phyloP scores from a whole-genome alignment of 2,329 filamentous ascomycete genomes.

The Ceratocystis papillata region DNA sequence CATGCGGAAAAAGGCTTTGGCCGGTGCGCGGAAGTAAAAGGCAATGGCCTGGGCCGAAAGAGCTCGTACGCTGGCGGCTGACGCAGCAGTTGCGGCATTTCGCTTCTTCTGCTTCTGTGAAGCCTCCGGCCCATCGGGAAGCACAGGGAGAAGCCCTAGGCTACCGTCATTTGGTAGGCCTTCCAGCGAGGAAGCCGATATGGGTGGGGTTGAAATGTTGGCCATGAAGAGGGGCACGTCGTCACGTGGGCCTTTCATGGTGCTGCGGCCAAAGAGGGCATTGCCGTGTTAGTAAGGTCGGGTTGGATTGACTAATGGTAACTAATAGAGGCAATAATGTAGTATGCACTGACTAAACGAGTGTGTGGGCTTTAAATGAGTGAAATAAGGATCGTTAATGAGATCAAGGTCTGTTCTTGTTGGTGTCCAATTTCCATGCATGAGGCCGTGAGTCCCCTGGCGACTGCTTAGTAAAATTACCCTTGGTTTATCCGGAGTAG shows the following conservation, averaged over 20 bases:
- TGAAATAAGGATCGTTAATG: neutral
- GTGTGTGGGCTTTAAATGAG: conserved; percentile 2
- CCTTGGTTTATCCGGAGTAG: neutral
- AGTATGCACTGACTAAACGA: conserved; percentile 12
- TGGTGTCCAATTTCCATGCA: neutral
- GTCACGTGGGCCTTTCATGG: conserved; percentile 8
- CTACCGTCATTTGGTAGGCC: conserved; percentile 29
- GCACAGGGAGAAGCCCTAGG: conserved; percentile 37
- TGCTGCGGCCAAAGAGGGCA: conserved; percentile 5
- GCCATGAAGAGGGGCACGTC: conserved; percentile 9
- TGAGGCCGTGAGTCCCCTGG: neutral
- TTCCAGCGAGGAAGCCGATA: neutral
- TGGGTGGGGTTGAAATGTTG: neutral
- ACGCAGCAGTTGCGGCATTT: conserved; percentile 59
- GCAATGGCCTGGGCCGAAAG: conserved; percentile 72
- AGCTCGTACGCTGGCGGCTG: conserved; percentile 73
- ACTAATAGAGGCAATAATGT: neutral
- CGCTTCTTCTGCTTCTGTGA: conserved; percentile 31
- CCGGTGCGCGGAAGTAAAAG: conserved; percentile 84
- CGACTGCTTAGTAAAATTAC: neutral
- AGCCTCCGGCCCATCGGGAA: conserved; percentile 37
- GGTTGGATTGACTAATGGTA: neutral
- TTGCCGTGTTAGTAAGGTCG: neutral
- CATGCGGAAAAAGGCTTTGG: conserved; percentile 85
- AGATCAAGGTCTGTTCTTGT: neutral